Evolutionary conservation across 2,329 filamentous ascomycete species (phyloP).

Genomic region (Tolypocladium tropicale): DNA sequence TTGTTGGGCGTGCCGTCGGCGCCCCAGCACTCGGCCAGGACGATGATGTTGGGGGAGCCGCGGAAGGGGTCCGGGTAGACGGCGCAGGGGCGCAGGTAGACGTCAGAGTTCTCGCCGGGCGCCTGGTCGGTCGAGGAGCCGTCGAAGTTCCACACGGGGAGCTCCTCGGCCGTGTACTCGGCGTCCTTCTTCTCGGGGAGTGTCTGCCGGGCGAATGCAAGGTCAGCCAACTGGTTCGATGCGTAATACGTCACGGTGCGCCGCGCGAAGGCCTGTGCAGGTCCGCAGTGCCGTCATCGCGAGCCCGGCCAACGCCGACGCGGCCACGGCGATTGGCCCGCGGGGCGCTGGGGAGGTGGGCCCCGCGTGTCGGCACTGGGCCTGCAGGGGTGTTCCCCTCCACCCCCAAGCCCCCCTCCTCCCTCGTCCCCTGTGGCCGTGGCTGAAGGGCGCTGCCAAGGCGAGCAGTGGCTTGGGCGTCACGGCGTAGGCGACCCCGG

Average conservation of each 20-base stretch:
- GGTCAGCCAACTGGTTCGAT: not conserved
- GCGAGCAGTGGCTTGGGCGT: not conserved
- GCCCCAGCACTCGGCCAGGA: constrained; percentile 92
- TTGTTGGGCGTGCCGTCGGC: constrained; percentile 93
- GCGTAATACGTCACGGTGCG: not conserved
- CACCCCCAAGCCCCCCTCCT: too few species aligned
- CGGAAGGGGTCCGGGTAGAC: constrained; percentile 91
- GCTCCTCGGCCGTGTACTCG: constrained; percentile 39
- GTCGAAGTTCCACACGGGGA: constrained; percentile 46
- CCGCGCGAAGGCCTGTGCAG: not conserved
- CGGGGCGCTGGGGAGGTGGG: not conserved
- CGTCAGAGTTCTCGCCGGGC: constrained; percentile 89
- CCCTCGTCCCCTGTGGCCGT: not conserved
- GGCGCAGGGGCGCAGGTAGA: constrained; percentile 87
- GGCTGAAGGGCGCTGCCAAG: not conserved
- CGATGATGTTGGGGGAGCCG: constrained; percentile 80
- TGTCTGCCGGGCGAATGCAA: constrained; percentile 28
- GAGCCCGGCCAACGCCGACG: not conserved
- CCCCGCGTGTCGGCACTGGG: not conserved
- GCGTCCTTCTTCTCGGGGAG: constrained; percentile 38
- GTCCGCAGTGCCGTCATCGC: not conserved
- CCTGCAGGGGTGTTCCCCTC: not conserved
- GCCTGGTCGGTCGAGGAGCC: constrained; percentile 90
- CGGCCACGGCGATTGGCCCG: not conserved
- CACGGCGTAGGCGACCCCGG: not conserved